Evolutionary conservation across 176 grass and related monocot species (phyloP).

Genomic region (Bromus sterilis): DNA sequence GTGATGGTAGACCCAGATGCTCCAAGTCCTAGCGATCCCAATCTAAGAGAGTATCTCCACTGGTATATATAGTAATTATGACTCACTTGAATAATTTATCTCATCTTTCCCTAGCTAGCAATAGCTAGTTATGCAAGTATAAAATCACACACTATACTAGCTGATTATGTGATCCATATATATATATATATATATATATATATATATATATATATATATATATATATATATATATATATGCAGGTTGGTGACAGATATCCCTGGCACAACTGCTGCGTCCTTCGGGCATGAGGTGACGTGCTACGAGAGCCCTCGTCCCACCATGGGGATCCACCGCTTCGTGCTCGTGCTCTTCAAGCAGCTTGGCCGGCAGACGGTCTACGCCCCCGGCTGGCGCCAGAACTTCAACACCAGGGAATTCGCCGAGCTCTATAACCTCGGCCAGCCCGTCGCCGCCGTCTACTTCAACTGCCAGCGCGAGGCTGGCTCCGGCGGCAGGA

Average conservation of each 20-base stretch:
- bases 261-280: slow-evolving; percentile 41
- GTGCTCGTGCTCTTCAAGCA: slow-evolving; percentile 70
- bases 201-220: too few species aligned
- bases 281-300: slow-evolving; percentile 54
- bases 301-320: slow-evolving; percentile 53
- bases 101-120: too few species aligned
- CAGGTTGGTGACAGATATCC: slow-evolving; percentile 73
- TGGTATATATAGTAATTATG: too few species aligned
- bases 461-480: slow-evolving; percentile 84
- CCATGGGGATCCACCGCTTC: slow-evolving; percentile 60
- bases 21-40: slow-evolving; percentile 68
- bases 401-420: slow-evolving; percentile 74
- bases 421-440: slow-evolving; percentile 66
- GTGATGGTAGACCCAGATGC: slow-evolving; percentile 81
- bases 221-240: too few species aligned
- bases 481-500: slow-evolving; percentile 58
- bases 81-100: too few species aligned
- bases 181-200: too few species aligned
- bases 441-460: slow-evolving; percentile 34
- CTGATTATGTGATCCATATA: too few species aligned
- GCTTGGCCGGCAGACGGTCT: slow-evolving; percentile 35
- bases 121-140: too few species aligned
- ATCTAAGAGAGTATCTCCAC: slow-evolving; percentile 55
- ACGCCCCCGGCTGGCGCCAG: slow-evolving; percentile 50
- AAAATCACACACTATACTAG: too few species aligned